phyloP scores from a whole-genome alignment of 2,329 filamentous ascomycete genomes.

The Colletotrichum orbiculare region DNA sequence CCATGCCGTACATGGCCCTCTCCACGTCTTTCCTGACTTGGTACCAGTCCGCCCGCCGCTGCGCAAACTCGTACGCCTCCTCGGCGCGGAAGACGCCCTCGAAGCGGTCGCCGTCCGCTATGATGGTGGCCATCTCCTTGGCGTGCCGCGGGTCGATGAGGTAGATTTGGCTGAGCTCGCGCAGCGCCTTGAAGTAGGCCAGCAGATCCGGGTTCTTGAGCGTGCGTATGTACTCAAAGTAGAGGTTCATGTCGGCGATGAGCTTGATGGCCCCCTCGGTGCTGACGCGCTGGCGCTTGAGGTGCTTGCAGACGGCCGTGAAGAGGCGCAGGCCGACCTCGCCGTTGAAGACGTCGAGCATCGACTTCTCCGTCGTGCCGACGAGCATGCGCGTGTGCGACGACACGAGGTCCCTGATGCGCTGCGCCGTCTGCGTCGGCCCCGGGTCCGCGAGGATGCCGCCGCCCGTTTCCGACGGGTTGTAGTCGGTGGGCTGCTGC shows the following conservation, averaged over 20 bases:
- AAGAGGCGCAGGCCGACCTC: slow-evolving; percentile 96
- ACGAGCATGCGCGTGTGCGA: slow-evolving; percentile 93
- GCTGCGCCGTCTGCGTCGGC: slow-evolving; percentile 80
- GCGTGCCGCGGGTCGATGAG: slow-evolving; percentile 88
- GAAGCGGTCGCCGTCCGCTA: slow-evolving; percentile 91
- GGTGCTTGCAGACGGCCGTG: slow-evolving; percentile 91
- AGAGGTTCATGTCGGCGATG: slow-evolving; percentile 96
- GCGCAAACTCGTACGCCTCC: slow-evolving; percentile 97
- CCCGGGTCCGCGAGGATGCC: slow-evolving; percentile 67
- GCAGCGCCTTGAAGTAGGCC: slow-evolving; percentile 89
- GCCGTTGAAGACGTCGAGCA: slow-evolving; percentile 98
- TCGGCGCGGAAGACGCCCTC: slow-evolving; percentile 93
- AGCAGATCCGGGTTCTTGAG: slow-evolving; percentile 86
- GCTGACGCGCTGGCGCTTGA: slow-evolving; percentile 94
- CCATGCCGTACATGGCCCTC: slow-evolving; percentile 96
- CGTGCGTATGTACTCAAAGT: slow-evolving; percentile 84
- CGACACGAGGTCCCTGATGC: slow-evolving; percentile 86
- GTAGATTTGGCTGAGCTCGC: slow-evolving; percentile 95
- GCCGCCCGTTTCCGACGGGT: slow-evolving; percentile 65
- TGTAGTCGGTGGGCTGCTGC: slow-evolving; percentile 89
- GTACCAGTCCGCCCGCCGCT: slow-evolving; percentile 95
- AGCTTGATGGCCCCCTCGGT: slow-evolving; percentile 90
- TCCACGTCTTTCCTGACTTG: slow-evolving; percentile 89
- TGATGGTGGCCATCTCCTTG: slow-evolving; percentile 94
- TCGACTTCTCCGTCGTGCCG: slow-evolving; percentile 96